phyloP scores from a whole-genome alignment of 257 asterid genomes.

The Linaria vulgaris region DNA sequence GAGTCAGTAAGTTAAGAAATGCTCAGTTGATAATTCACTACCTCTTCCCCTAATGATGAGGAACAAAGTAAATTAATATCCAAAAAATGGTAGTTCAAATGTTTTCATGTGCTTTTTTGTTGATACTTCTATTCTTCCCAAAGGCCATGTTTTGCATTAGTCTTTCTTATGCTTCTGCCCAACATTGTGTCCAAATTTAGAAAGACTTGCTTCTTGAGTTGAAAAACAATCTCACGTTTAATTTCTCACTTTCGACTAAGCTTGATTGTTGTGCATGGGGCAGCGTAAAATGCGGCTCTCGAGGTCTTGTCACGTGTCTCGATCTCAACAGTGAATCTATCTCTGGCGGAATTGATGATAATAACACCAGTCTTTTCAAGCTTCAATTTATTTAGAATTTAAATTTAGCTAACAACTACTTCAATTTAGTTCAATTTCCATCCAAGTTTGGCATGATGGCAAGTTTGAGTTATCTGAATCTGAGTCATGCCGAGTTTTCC shows the following conservation, averaged over 20 bases:
- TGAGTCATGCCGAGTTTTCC: slow-evolving; percentile 41
- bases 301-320: slow-evolving; percentile 40
- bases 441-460: slow-evolving; percentile 33
- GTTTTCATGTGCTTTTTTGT: slow-evolving; percentile 19
- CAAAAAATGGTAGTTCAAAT: neutral
- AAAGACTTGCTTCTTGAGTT: slow-evolving; percentile 42
- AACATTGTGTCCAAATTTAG: slow-evolving; percentile 35
- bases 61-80: too few relatives aligned
- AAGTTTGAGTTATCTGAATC: slow-evolving; percentile 38
- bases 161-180: slow-evolving; percentile 30
- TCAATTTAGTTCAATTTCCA: slow-evolving; percentile 28
- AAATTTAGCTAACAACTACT: slow-evolving; percentile 38
- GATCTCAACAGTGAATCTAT: slow-evolving; percentile 53
- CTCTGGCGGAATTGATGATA: slow-evolving; percentile 30
- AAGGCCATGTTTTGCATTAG: slow-evolving; percentile 5
- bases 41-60: too few relatives aligned
- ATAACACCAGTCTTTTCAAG: slow-evolving; percentile 31
- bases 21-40: too few relatives aligned
- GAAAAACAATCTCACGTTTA: slow-evolving; percentile 41
- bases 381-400: slow-evolving; percentile 37
- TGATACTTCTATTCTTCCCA: slow-evolving; percentile 13
- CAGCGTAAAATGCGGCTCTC: slow-evolving; percentile 46
- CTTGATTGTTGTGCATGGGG: slow-evolving; percentile 54
- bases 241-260: slow-evolving; percentile 50
- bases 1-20: too few relatives aligned